Base-by-base conservation (phyloP, 805 yeast genomes). In the Candida caryicola region DNA sequence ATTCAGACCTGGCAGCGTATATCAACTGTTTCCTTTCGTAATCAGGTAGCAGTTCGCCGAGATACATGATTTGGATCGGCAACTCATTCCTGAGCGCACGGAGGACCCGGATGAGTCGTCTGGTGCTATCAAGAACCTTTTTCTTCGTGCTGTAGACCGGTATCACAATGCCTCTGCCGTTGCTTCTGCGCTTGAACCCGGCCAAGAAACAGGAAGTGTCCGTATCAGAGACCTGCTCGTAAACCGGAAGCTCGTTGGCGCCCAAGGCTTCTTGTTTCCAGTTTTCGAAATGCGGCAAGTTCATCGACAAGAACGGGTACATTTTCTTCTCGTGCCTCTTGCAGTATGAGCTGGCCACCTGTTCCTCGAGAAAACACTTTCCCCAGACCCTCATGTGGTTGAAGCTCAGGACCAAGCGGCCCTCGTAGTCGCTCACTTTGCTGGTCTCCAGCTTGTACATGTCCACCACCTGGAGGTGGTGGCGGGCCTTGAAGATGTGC, bases 101-200 rank as follows among this genome's bases (percentile, higher is more conserved):
- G 13, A 65, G 42, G 4, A 57, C 60, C 4, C 46, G 47, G 7
- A 63, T 44, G 17, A 58, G 38, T 12, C 62, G 41, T n/a, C 33
- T 40, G 14, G 57, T 41, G 17, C 49, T 41, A 8, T 46, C 43
- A 4, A 61, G 19, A 34, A 53, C 58, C 15, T 39, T 36, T 7
- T 43, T 36, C 4, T 36, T 21, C 2, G 32, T 17, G 2, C 60
- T 58, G 12, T 52, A 35, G 4, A 63, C 25, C 1, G 67, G 61
- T 4, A 65, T 55, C 13, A 62, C 64, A 5, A 65, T 59, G 0
- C 71, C 71, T 31, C 44, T 46, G 1, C 63, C 65, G 23, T 46
- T 49, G 31, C 53, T 48, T 26, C 32, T 42, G 1, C 23, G 10
- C 13, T 36, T 17, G 23, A 51, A 39, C 23, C 40, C 31, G 13